Evolutionary conservation across 352 stramenopile genomes (phyloP).

Genomic region (Globisporangium paroecandrum): DNA sequence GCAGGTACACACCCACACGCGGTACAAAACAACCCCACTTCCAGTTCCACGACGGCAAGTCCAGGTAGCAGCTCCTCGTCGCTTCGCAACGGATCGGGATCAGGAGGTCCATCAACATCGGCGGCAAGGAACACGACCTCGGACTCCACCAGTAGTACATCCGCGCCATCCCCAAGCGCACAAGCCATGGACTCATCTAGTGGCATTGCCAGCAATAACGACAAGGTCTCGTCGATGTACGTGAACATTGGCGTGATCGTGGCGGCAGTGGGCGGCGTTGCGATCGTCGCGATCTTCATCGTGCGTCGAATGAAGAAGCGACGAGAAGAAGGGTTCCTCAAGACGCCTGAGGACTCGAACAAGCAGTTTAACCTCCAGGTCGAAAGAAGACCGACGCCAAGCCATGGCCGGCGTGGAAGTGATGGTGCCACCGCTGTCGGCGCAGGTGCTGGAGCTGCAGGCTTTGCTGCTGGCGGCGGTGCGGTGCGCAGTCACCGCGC

Average conservation of each 20-base stretch:
- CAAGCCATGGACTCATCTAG: neutral
- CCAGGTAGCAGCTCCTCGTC: neutral
- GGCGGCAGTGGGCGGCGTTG: constrained; percentile 32
- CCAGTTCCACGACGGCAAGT: neutral
- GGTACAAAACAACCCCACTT: constrained; percentile 12
- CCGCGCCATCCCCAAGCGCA: neutral
- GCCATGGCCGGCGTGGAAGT: neutral
- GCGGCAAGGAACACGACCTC: neutral
- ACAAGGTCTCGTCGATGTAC: constrained; percentile 22
- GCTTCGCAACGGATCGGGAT: neutral
- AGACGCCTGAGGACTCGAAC: constrained; percentile 27
- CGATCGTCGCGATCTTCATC: constrained; percentile 54
- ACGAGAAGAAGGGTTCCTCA: constrained; percentile 22
- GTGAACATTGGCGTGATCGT: constrained; percentile 50
- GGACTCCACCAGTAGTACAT: neutral
- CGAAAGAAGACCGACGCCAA: constrained; percentile 12
- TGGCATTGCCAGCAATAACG: neutral
- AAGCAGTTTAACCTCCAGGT: constrained; percentile 26
- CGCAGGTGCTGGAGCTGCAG: neutral
- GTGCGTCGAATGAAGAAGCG: constrained; percentile 30
- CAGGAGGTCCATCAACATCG: neutral
- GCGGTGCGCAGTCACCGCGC: constrained; percentile 15
- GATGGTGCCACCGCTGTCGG: neutral
- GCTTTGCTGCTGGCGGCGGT: constrained; percentile 15
- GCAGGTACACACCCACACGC: constrained; percentile 2